phyloP scores from a whole-genome alignment of 2,329 filamentous ascomycete genomes.

The Endoconidiophora polonica region DNA sequence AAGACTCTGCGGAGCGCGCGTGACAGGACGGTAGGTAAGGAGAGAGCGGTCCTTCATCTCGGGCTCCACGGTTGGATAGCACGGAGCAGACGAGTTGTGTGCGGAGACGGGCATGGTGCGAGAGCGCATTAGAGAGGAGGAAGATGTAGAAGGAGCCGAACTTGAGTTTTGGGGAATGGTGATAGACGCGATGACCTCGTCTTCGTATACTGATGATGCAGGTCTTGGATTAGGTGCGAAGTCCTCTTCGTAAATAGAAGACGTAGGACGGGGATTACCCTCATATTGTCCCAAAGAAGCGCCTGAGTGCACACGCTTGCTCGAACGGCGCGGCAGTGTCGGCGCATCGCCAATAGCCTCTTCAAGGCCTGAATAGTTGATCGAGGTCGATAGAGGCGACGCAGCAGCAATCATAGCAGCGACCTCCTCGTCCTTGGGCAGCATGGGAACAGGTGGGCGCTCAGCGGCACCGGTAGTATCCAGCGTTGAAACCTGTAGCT shows the following conservation, averaged over 20 bases:
- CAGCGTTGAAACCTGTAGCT: slow-evolving; percentile 11
- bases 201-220: background rate
- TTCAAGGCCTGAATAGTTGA: background rate
- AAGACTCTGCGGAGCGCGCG: background rate
- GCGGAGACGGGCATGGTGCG: background rate
- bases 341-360: background rate
- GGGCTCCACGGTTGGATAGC: slow-evolving; percentile 4
- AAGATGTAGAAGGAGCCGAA: background rate
- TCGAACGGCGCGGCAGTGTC: background rate
- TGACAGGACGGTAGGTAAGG: slow-evolving; percentile 4
- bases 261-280: background rate
- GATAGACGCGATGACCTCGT: background rate
- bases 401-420: too few species aligned
- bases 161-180: background rate
- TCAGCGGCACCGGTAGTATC: slow-evolving; percentile 9
- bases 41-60: slow-evolving; percentile 3
- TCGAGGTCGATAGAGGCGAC: background rate
- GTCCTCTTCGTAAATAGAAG: too few species aligned
- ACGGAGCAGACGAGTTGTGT: background rate
- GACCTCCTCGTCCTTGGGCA: slow-evolving; percentile 9
- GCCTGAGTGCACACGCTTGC: background rate
- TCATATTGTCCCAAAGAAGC: background rate
- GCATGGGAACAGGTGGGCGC: slow-evolving; percentile 1
- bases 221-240: background rate
- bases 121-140: background rate